Evolutionary conservation across 257 asterid species (phyloP).

Genomic region (Verbascum thapsus): DNA sequence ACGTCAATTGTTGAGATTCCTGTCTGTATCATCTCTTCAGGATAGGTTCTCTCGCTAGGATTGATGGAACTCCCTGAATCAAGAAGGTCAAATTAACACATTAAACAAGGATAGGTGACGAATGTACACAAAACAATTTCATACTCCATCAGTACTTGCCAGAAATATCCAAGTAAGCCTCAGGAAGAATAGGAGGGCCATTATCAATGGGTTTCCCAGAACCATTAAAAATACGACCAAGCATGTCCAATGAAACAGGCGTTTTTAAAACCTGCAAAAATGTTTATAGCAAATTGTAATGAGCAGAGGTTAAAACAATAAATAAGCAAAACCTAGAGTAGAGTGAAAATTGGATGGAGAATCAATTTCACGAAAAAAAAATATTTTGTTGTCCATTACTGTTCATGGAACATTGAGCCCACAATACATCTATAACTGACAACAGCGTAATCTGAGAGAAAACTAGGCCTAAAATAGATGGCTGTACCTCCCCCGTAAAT

Average conservation of each 20-base stretch:
- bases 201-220: conserved; percentile 93
- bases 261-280: conserved; percentile 54
- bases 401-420: conserved; percentile 14
- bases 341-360: conserved; percentile 1
- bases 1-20: conserved; percentile 98
- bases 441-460: conserved; percentile 24
- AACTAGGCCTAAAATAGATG: conserved; percentile 2
- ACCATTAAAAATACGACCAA: conserved; percentile 70
- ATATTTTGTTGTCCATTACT: too few species aligned
- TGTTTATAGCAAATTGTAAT: conserved; percentile 18
- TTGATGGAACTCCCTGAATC: conserved; percentile 91
- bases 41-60: conserved; percentile 99
- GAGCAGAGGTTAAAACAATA: neutral
- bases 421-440: neutral
- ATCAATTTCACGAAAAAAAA: neutral
- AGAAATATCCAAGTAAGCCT: conserved; percentile 98
- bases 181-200: conserved; percentile 98
- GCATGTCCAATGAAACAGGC: conserved; percentile 69
- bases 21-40: conserved; percentile 97
- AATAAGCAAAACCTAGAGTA: neutral
- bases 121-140: conserved; percentile 6
- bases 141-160: conserved; percentile 51
- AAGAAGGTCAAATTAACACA: conserved; percentile 30
- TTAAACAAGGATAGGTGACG: conserved; percentile 21
- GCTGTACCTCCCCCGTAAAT: conserved; percentile 91